Evolutionary conservation across 2,329 filamentous ascomycete species (phyloP).

Genomic region (Rhynchosporium graminicola): DNA sequence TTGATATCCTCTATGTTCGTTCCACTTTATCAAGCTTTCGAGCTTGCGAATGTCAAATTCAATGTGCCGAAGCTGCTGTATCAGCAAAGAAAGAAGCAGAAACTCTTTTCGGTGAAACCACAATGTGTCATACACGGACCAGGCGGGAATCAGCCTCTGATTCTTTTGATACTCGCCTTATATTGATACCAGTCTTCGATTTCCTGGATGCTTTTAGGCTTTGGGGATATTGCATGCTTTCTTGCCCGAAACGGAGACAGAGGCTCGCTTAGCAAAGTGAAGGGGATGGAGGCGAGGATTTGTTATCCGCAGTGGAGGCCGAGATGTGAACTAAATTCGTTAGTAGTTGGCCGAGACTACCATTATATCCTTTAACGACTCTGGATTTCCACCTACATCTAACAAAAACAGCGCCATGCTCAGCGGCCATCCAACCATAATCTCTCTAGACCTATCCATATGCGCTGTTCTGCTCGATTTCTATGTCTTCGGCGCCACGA

Average conservation of each 20-base stretch:
- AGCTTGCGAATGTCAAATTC: too few species aligned
- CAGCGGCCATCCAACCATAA: conserved; percentile 46
- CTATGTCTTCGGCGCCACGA: conserved; percentile 51
- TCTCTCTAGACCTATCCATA: conserved; percentile 62
- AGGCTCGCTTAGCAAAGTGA: background rate
- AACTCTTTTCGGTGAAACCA: too few species aligned
- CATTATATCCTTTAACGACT: background rate
- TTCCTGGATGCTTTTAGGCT: background rate
- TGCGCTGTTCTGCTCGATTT: conserved; percentile 61
- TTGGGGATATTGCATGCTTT: background rate
- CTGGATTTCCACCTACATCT: background rate
- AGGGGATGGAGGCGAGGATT: background rate
- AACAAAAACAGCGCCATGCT: background rate
- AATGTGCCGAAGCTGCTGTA: too few species aligned
- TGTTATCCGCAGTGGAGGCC: background rate
- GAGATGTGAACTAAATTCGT: background rate
- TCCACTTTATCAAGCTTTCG: too few species aligned
- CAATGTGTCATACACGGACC: too few species aligned
- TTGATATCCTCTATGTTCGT: background rate
- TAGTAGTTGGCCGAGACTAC: background rate
- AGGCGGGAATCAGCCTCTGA: too few species aligned
- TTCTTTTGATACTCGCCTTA: background rate
- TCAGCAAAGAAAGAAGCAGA: too few species aligned
- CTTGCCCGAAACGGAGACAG: conserved; percentile 18
- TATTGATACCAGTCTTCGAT: background rate